Evolutionary conservation across 1,284 basidiomycete genomes (phyloP).

Genomic region (Tetrapyrgos nigripes): DNA sequence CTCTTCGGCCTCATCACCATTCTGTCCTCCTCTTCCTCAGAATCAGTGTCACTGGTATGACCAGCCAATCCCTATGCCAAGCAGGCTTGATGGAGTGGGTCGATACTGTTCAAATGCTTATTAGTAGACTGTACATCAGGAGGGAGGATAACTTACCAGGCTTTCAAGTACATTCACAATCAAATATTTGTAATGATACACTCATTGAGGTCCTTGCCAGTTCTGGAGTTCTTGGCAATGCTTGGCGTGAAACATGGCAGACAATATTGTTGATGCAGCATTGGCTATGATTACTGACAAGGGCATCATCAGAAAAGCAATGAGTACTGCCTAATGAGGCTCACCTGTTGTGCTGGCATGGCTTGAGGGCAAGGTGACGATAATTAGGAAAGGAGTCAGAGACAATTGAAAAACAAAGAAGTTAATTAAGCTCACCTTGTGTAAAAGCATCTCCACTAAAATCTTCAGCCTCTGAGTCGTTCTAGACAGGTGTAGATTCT

Average conservation of each 20-base stretch:
- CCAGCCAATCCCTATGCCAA: not conserved
- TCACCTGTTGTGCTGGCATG: no score
- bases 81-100: not conserved
- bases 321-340: no score
- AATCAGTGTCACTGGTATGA: slow-evolving; percentile 2
- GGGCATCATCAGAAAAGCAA: no score
- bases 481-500: not conserved
- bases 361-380: no score
- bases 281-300: no score
- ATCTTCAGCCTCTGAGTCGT: not conserved
- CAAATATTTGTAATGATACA: not conserved
- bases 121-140: not conserved
- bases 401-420: not conserved
- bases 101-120: not conserved
- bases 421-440: no score
- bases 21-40: not conserved
- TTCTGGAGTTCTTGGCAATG: slow-evolving; percentile 1
- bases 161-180: not conserved
- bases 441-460: not conserved
- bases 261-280: no score
- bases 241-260: not conserved
- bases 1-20: not conserved
- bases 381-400: no score
- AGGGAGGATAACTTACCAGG: slow-evolving; percentile 3
- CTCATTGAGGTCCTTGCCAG: not conserved